Evolutionary conservation across 768 basidiomycete species (phyloP).

Genomic region (Leccinum arenicola): DNA sequence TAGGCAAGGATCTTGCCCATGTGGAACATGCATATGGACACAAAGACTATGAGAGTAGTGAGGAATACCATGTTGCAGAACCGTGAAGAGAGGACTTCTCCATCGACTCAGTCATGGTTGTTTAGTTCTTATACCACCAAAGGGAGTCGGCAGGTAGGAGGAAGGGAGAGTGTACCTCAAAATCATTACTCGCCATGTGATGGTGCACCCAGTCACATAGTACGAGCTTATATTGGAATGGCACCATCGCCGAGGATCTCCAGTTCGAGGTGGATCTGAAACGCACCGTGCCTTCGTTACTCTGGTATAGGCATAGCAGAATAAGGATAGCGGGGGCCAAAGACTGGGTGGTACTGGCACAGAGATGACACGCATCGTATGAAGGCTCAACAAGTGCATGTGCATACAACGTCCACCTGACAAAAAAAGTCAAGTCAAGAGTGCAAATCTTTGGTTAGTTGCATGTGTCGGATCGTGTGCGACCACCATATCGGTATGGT

Average conservation of each 20-base stretch:
- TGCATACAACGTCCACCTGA: conserved; percentile 18
- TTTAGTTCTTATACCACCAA: conserved; percentile 19
- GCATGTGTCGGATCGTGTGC: conserved; percentile 9
- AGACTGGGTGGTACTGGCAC: background rate
- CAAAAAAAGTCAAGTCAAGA: background rate
- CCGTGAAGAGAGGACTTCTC: conserved; percentile 1
- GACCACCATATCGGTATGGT: conserved; percentile 7
- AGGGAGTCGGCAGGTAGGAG: background rate
- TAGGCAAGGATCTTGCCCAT: conserved; percentile 38
- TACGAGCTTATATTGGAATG: conserved; percentile 13
- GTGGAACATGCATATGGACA: conserved; percentile 6
- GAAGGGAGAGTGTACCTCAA: background rate
- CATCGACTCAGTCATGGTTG: background rate
- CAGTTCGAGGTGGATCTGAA: conserved; percentile 1
- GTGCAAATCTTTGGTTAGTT: conserved; percentile 5
- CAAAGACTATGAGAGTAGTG: background rate
- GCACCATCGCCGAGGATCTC: conserved; percentile 7
- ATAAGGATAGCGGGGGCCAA: background rate
- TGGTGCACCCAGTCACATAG: conserved; percentile 2
- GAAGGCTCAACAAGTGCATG: conserved; percentile 9
- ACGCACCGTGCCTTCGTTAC: conserved; percentile 1
- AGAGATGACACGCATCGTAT: background rate
- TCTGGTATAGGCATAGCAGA: conserved; percentile 10
- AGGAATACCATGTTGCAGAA: conserved; percentile 12
- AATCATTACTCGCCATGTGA: conserved; percentile 11